Conservation (phyloP, 306 rosid genomes). For the Malus sieversii region DNA sequence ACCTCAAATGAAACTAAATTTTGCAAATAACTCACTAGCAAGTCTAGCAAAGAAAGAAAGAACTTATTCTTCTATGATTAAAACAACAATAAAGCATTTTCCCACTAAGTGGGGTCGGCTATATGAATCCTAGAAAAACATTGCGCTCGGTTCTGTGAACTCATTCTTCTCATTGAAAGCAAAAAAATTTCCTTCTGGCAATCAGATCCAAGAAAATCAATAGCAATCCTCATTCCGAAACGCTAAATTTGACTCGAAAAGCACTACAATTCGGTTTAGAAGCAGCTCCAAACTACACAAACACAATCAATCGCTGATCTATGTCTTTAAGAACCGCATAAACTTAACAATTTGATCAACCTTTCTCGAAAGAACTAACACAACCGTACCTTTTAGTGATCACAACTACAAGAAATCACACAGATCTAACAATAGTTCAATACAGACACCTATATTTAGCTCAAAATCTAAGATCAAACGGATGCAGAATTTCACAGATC, state of each 20-base stretch:
- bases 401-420: not conserved
- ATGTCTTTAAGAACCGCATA: not conserved
- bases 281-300: not conserved
- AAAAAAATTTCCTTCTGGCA: not conserved
- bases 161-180: no score
- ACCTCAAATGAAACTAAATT: not conserved
- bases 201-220: not conserved
- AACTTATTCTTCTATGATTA: not conserved
- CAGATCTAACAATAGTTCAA: slow-evolving; percentile 15
- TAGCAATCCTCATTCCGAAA: not conserved
- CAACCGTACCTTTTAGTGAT: not conserved
- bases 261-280: not conserved
- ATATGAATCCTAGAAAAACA: no score
- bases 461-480: not conserved
- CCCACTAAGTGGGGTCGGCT: no score
- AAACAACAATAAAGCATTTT: no score
- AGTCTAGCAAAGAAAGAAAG: not conserved
- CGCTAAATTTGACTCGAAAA: not conserved
- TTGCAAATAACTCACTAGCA: not conserved
- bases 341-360: not conserved
- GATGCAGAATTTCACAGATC: not conserved
- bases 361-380: not conserved
- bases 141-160: no score
- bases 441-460: not conserved
- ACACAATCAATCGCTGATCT: not conserved